Base-by-base conservation (phyloP, 2,329 filamentous ascomycete species). In the Rutstroemia sp. region DNA sequence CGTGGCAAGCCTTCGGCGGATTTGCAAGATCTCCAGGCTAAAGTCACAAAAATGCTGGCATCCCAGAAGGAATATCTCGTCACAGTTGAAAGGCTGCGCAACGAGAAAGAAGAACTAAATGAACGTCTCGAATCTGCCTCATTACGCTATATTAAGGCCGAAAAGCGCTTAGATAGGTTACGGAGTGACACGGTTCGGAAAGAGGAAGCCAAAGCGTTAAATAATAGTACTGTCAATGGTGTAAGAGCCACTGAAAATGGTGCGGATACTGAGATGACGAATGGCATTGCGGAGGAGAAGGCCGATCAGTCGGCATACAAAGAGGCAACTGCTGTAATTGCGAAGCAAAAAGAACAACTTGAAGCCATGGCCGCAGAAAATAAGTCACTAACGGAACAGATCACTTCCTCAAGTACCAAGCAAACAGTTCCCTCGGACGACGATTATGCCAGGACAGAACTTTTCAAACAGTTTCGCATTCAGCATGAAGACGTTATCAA, bases 401-500 rank as follows among this genome's bases (percentile, higher is more conserved):
- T 96, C 45, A 91, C 89, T 17, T 80, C 84, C 5, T 74, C 92
- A 37, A 91, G 78, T 65, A 73, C 76, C 16, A 79, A 85, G 69
- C 77, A 88, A 48, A 84, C 89, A 14, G 85, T 82, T 55, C 76
- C 92, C 46, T 87, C 88, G 0, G 94, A 99, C 66, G 94, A 99
- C 60, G 94, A 99, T 65, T 97, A 95, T 68, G 86, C 91, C 42
- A 85, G 90, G 57, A 96, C 91, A 4, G 91, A 96, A 65, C 79
- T 96, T 3, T 99, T 96, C 79, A 97, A 96, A 73, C 84, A 88
- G 60, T 81, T 96, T 67, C 95, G 92, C 73, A 81, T 81, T 23
- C 90, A 96, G 66, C 89, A 95, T 65, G 94, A 97, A 67, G 92
- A 97, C 64, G 82, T 95, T 8, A 90, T 96, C 64, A 92, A 89